Conservation (phyloP, 805 yeast genomes). For the Suhomyces prunicola region DNA sequence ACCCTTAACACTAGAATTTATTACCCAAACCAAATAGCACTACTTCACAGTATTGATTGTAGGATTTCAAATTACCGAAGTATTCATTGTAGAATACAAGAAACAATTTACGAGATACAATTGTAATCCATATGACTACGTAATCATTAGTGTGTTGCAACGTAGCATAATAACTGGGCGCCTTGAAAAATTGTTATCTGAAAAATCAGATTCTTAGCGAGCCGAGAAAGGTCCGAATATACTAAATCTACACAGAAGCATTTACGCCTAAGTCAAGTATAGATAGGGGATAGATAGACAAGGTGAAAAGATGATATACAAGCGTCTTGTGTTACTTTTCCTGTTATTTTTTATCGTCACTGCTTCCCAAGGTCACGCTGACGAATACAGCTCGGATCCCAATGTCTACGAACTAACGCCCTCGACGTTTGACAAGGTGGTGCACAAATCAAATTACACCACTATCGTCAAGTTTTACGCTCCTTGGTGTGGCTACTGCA, state of each 20-base stretch:
- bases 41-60: not conserved
- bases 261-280: not conserved
- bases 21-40: not conserved
- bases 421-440: slow-evolving; percentile 60
- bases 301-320: slow-evolving; percentile 2
- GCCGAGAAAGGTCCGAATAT: not conserved
- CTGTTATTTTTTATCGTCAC: slow-evolving; percentile 6
- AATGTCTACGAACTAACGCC: slow-evolving; percentile 57
- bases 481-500: slow-evolving; percentile 98
- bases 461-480: slow-evolving; percentile 88
- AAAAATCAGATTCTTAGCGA: not conserved
- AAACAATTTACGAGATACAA: too few species aligned
- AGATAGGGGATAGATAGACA: not conserved
- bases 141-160: not conserved
- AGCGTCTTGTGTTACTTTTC: slow-evolving; percentile 1
- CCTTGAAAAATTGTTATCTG: not conserved
- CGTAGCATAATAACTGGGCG: not conserved
- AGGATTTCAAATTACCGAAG: not conserved
- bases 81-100: too few species aligned
- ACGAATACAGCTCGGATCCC: slow-evolving; percentile 38
- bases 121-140: too few species aligned
- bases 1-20: not conserved
- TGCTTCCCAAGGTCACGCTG: slow-evolving; percentile 12
- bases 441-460: slow-evolving; percentile 70
- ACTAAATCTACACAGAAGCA: not conserved